These are phyloP conservation scores for Aspergillus thermomutatus DNA, from an alignment of 2,329 filamentous ascomycete genomes.

Conservation along the genomic window DNA sequence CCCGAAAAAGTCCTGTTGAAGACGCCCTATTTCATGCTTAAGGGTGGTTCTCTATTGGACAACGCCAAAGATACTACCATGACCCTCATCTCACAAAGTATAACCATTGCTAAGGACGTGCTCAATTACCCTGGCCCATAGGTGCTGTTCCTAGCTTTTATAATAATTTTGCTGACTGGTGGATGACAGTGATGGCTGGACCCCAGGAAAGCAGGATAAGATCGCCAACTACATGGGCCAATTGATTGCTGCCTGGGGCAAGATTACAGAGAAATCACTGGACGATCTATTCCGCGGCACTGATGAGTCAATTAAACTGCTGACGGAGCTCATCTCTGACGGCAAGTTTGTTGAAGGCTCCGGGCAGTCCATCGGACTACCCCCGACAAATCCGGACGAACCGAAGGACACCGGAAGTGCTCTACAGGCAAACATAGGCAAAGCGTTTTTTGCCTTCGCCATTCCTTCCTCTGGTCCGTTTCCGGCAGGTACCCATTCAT, in stretches of 20 bases:
- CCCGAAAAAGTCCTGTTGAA: constrained; percentile 12
- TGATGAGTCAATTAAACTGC: background rate
- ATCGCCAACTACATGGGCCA: constrained; percentile 29
- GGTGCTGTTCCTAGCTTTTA: background rate
- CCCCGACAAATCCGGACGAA: background rate
- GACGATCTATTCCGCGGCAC: background rate
- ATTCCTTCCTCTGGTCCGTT: constrained; percentile 4
- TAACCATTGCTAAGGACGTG: constrained; percentile 27
- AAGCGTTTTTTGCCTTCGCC: constrained; percentile 4
- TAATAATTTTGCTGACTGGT: background rate
- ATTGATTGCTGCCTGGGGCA: constrained; percentile 24
- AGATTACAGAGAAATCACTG: background rate
- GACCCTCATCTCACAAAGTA: constrained; percentile 22
- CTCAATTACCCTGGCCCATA: constrained; percentile 1
- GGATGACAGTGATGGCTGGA: constrained; percentile 21
- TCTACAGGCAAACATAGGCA: background rate
- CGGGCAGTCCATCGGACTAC: background rate
- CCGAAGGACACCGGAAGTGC: background rate
- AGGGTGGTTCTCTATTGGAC: constrained; percentile 10
- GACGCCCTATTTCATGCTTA: constrained; percentile 14
- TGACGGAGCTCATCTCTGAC: constrained; percentile 5
- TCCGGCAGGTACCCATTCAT: constrained; percentile 5
- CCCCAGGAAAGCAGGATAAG: constrained; percentile 16
- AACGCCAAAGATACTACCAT: constrained; percentile 26
- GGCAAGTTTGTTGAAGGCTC: constrained; percentile 5